Conservation (phyloP, 257 asterid genomes). For the Leonotis leonurus region DNA sequence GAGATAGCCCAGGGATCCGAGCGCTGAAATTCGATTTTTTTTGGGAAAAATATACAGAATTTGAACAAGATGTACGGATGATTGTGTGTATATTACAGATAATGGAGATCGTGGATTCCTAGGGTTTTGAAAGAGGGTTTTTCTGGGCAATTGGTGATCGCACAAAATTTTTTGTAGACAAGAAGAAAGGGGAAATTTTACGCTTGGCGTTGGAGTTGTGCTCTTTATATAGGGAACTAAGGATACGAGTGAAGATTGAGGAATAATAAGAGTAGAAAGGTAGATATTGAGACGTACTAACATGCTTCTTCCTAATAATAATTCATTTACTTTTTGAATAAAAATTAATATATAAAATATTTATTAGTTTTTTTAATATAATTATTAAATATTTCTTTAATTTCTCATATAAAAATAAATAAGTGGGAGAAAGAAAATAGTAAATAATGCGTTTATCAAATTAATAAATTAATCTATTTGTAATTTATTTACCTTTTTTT, state of each 20-base stretch:
- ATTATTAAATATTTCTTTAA: too few species aligned
- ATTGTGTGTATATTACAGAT: constrained; percentile 14
- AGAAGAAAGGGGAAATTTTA: constrained; percentile 11
- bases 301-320: too few species aligned
- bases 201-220: constrained; percentile 14
- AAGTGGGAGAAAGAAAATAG: too few species aligned
- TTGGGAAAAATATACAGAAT: neutral
- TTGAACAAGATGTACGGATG: neutral
- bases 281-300: neutral
- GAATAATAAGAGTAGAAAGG: neutral
- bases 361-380: too few species aligned
- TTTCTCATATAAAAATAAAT: too few species aligned
- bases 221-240: constrained; percentile 10
- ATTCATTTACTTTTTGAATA: too few species aligned
- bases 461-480: too few species aligned
- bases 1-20: constrained; percentile 20
- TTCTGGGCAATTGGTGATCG: constrained; percentile 35
- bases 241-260: neutral
- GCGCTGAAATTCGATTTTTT: constrained; percentile 16
- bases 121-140: constrained; percentile 47
- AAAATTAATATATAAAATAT: too few species aligned
- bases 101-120: constrained; percentile 28
- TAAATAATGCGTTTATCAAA: too few species aligned
- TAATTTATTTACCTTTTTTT: too few species aligned
- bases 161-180: constrained; percentile 3